These are phyloP conservation scores for Aspergillus haitiensis DNA, from an alignment of 495 filamentous ascomycete genomes.

Conservation along the genomic window DNA sequence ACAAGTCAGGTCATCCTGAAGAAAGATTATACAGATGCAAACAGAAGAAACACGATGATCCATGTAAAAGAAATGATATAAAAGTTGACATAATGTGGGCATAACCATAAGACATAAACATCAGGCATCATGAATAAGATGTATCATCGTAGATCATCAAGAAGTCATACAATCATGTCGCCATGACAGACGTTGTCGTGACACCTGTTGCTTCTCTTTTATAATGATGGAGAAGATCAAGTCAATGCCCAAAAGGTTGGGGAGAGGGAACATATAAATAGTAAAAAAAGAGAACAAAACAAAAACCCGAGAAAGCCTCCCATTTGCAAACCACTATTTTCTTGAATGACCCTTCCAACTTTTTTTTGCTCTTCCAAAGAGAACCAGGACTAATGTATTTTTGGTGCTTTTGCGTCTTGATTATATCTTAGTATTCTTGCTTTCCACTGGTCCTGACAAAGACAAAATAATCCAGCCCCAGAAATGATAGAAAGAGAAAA, in stretches of 20 bases:
- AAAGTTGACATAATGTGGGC: constrained; percentile 9
- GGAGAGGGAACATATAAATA: too few relatives aligned
- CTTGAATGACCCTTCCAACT: constrained; percentile 20
- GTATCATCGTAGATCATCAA: constrained; percentile 49
- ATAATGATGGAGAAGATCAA: constrained; percentile 19
- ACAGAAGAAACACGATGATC: not conserved
- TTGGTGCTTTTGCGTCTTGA: not conserved
- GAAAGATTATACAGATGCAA: constrained; percentile 27
- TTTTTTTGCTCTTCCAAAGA: constrained; percentile 18
- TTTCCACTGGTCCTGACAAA: not conserved
- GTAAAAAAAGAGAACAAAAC: not conserved
- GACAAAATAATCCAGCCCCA: constrained; percentile 5
- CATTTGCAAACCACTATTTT: constrained; percentile 19
- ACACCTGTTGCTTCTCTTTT: constrained; percentile 28
- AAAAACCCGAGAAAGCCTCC: constrained; percentile 21
- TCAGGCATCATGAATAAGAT: constrained; percentile 34
- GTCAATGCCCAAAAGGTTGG: constrained; percentile 1
- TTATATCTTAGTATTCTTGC: not conserved
- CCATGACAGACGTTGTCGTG: constrained; percentile 37
- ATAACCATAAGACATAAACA: constrained; percentile 17
- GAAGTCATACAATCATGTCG: constrained; percentile 51
- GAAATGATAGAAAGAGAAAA: constrained; percentile 5
- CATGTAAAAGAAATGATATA: constrained; percentile 12
- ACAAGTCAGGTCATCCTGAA: constrained; percentile 22
- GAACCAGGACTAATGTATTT: constrained; percentile 7